These are phyloP conservation scores for Acacia melanoxylon DNA, from an alignment of 306 rosid genomes.

Conservation along the genomic window DNA sequence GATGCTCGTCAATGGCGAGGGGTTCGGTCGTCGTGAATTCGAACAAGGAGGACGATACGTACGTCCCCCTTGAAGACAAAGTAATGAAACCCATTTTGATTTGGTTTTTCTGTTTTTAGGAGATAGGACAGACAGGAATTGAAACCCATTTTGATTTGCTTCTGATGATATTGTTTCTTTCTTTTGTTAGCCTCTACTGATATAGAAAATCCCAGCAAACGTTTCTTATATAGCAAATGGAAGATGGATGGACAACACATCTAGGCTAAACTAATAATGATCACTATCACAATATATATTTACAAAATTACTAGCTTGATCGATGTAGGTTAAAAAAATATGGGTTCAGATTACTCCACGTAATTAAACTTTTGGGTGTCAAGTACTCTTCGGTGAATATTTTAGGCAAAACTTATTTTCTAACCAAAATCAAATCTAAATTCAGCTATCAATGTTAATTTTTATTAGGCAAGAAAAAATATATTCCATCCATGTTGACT, in stretches of 20 bases:
- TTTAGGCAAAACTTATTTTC: too few relatives aligned
- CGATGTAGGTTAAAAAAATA: too few relatives aligned
- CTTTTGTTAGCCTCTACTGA: not conserved
- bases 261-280: not conserved
- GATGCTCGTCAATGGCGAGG: not conserved
- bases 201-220: not conserved
- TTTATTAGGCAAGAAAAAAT: too few relatives aligned
- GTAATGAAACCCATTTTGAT: not conserved
- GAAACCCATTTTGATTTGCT: not conserved
- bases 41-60: not conserved
- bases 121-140: not conserved
- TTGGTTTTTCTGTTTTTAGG: not conserved
- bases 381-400: too few relatives aligned
- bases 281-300: too few relatives aligned
- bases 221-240: not conserved
- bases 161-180: not conserved
- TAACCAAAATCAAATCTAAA: too few relatives aligned
- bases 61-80: not conserved
- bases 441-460: too few relatives aligned
- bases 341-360: too few relatives aligned
- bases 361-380: too few relatives aligned
- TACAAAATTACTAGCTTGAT: too few relatives aligned
- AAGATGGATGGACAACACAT: not conserved
- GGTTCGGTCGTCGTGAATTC: not conserved
- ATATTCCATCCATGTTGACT: too few relatives aligned